A percentile compares a stretch with the other conserved stretches of the same genome.
These are phyloP conservation scores for Babesia sp. DNA, from an alignment of 169 alveolate genomes.

Conservation along the genomic window DNA sequence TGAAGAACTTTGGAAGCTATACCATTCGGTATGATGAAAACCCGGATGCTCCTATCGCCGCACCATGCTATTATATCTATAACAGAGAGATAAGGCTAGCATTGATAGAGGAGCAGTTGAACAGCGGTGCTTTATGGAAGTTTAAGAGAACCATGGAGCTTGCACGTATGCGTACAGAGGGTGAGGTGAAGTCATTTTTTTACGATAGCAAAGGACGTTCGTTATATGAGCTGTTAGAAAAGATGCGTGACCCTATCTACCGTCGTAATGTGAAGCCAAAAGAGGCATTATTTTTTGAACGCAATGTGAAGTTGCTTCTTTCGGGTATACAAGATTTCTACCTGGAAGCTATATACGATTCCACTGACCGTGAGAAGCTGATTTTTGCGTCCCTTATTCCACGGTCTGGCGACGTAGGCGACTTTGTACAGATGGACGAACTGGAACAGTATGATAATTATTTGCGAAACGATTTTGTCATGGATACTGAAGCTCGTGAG, in stretches of 20 bases:
- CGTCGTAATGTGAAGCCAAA: slow-evolving; percentile 49
- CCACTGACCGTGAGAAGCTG: slow-evolving; percentile 26
- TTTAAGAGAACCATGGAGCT: slow-evolving; percentile 27
- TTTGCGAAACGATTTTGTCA: slow-evolving; percentile 37
- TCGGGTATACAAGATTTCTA: slow-evolving; percentile 40
- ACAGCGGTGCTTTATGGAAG: background rate
- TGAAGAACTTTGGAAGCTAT: slow-evolving; percentile 14
- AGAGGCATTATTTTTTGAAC: slow-evolving; percentile 52
- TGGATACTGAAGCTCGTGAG: slow-evolving; percentile 31
- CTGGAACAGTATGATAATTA: slow-evolving; percentile 12
- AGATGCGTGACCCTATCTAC: slow-evolving; percentile 16
- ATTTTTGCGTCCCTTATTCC: slow-evolving; percentile 63
- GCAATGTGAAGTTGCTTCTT: slow-evolving; percentile 32
- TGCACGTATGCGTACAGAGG: slow-evolving; percentile 27
- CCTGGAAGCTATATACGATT: slow-evolving; percentile 50
- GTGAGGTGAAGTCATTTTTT: slow-evolving; percentile 30
- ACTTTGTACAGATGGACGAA: slow-evolving; percentile 44
- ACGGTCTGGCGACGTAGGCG: slow-evolving; percentile 17
- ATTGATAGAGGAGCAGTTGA: slow-evolving; percentile 26
- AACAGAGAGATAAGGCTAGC: slow-evolving; percentile 47
- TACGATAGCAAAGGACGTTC: slow-evolving; percentile 28
- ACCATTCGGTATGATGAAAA: slow-evolving; percentile 14
- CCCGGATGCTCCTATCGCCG: slow-evolving; percentile 24
- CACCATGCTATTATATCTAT: slow-evolving; percentile 29
- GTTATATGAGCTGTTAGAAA: slow-evolving; percentile 31